These are phyloP conservation scores for Albophoma yamanashiensis DNA, from an alignment of 2,329 filamentous ascomycete genomes.

Conservation along the genomic window DNA sequence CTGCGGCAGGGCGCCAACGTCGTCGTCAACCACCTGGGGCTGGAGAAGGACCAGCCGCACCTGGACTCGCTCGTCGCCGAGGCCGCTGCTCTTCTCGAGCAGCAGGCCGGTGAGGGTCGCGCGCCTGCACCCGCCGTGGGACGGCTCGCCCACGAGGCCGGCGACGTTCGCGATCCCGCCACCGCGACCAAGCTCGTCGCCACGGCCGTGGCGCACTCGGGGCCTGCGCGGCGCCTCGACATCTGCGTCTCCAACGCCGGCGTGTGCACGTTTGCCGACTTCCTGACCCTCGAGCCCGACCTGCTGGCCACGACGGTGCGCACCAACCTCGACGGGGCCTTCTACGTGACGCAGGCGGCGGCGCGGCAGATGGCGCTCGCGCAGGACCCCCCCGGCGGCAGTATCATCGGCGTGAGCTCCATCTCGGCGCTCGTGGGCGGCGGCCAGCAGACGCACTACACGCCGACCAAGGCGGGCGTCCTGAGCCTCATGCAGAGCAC, in stretches of 20 bases:
- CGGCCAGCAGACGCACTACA: constrained; percentile 73
- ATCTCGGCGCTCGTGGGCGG: constrained; percentile 71
- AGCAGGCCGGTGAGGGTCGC: neutral
- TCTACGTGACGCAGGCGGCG: constrained; percentile 77
- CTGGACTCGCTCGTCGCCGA: constrained; percentile 42
- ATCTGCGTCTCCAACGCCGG: constrained; percentile 85
- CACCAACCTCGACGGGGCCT: constrained; percentile 82
- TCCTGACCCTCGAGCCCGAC: constrained; percentile 60
- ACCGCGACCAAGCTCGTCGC: constrained; percentile 60
- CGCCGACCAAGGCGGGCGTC: constrained; percentile 78
- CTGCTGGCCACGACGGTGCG: constrained; percentile 62
- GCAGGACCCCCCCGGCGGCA: constrained; percentile 57
- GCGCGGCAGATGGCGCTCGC: constrained; percentile 65
- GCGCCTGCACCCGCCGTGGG: constrained; percentile 26
- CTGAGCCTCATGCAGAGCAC: constrained; percentile 73
- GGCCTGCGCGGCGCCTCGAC: constrained; percentile 48
- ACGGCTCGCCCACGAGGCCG: constrained; percentile 54
- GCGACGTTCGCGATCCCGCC: constrained; percentile 66
- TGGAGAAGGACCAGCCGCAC: constrained; percentile 38
- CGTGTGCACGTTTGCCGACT: constrained; percentile 80
- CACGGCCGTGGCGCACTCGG: constrained; percentile 48
- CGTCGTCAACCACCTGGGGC: constrained; percentile 68
- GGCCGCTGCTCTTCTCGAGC: constrained; percentile 29
- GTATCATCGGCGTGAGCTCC: constrained; percentile 67
- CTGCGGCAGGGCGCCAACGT: constrained; percentile 68